A percentile compares a stretch with the other conserved stretches of the same genome.
Evolutionary conservation across 495 filamentous ascomycete species (phyloP).

Genomic region (Aspergillus ellipticus): DNA sequence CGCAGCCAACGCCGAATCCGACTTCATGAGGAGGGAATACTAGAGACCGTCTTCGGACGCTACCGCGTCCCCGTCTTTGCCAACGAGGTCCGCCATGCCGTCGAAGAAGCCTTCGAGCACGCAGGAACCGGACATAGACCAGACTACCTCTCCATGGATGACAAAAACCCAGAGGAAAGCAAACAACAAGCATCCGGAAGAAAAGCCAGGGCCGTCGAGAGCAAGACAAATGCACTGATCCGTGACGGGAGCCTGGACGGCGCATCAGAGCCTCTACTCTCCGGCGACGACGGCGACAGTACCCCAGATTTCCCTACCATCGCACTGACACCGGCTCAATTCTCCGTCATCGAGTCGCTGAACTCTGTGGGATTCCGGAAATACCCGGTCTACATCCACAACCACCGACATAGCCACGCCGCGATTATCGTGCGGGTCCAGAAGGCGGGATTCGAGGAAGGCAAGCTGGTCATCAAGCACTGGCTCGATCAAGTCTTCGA

Average conservation of each 20-base stretch:
- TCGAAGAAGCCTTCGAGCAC: slow-evolving; percentile 72
- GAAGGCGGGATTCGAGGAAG: slow-evolving; percentile 65
- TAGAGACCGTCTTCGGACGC: slow-evolving; percentile 56
- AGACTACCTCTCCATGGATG: slow-evolving; percentile 50
- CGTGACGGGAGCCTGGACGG: neutral
- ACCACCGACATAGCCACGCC: slow-evolving; percentile 75
- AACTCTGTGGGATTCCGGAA: slow-evolving; percentile 74
- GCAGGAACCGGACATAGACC: slow-evolving; percentile 59
- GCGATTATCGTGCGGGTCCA: slow-evolving; percentile 79
- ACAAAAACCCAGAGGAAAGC: neutral
- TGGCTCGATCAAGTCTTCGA: slow-evolving; percentile 76
- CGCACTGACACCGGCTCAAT: slow-evolving; percentile 74
- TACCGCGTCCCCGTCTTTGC: slow-evolving; percentile 77
- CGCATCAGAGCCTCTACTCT: neutral
- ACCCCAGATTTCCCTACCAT: slow-evolving; percentile 56
- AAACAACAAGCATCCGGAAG: neutral
- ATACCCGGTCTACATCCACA: slow-evolving; percentile 83
- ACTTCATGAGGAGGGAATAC: slow-evolving; percentile 68
- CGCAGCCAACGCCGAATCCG: slow-evolving; percentile 69
- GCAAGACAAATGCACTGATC: neutral
- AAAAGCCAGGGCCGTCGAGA: neutral
- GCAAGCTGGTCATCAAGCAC: slow-evolving; percentile 72
- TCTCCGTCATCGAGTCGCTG: slow-evolving; percentile 73
- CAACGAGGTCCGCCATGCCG: slow-evolving; percentile 62
- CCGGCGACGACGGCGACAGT: neutral